Evolutionary conservation across 139 green algal genomes (phyloP).

Genomic region (Chlorella ohadii): DNA sequence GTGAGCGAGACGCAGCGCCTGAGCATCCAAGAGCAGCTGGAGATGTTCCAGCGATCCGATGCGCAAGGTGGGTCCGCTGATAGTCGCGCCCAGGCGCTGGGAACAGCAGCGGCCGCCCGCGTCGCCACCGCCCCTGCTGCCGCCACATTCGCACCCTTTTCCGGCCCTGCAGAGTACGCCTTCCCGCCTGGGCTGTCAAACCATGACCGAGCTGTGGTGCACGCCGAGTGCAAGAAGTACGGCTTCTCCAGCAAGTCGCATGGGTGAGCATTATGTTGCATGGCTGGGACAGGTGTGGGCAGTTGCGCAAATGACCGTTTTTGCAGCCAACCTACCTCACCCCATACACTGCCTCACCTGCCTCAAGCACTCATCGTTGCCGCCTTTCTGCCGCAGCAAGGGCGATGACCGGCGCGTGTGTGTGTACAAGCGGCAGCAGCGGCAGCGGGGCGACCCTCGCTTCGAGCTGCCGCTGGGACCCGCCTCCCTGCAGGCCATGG

Average conservation of each 20-base stretch:
- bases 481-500: slow-evolving; percentile 30
- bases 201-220: slow-evolving; percentile 79
- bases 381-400: slow-evolving; percentile 37
- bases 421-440: slow-evolving; percentile 46
- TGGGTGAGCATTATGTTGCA: slow-evolving; percentile 36
- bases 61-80: slow-evolving; percentile 30
- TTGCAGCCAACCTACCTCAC: too few species aligned
- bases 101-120: neutral
- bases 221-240: slow-evolving; percentile 72
- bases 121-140: neutral
- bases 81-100: neutral
- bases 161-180: slow-evolving; percentile 56
- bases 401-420: slow-evolving; percentile 36
- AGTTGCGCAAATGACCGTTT: too few species aligned
- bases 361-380: too few species aligned
- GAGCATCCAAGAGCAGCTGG: slow-evolving; percentile 48
- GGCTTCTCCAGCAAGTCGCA: slow-evolving; percentile 67
- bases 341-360: neutral
- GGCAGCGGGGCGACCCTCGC: neutral
- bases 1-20: slow-evolving; percentile 55
- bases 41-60: slow-evolving; percentile 48
- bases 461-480: slow-evolving; percentile 48
- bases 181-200: slow-evolving; percentile 77
- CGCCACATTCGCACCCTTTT: neutral
- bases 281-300: too few species aligned